A percentile compares a stretch with the other conserved stretches of the same genome.
phyloP scores from a whole-genome alignment of 768 basidiomycete genomes.

The Suillus bovinus region DNA sequence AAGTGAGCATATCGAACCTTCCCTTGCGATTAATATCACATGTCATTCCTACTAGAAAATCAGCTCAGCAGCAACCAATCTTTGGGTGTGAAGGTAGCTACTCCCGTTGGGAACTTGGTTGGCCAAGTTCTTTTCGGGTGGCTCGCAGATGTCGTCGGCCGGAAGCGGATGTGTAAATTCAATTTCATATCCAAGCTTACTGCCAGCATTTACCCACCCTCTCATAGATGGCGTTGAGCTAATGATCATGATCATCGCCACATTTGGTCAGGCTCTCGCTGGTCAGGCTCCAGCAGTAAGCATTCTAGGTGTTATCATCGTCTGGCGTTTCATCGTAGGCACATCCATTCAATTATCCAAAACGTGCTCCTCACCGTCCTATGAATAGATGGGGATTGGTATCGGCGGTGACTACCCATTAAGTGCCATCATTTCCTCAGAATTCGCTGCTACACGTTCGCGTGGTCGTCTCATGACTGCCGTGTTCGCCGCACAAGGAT shows the following conservation, averaged over 20 bases:
- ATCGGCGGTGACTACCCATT: conserved; percentile 92
- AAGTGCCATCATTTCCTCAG: conserved; percentile 83
- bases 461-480: conserved; percentile 89
- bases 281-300: conserved; percentile 64
- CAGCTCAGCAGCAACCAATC: conserved; percentile 56
- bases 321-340: conserved; percentile 78
- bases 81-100: conserved; percentile 76
- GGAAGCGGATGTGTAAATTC: conserved; percentile 78
- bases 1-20: conserved; percentile 5
- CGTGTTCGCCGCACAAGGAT: conserved; percentile 85
- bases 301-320: conserved; percentile 75
- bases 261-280: conserved; percentile 78
- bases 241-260: conserved; percentile 79
- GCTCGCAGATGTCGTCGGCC: conserved; percentile 75
- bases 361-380: background rate
- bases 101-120: conserved; percentile 72
- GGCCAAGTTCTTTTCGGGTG: conserved; percentile 81
- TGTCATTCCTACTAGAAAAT: conserved; percentile 13
- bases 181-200: background rate
- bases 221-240: conserved; percentile 50
- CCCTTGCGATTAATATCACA: background rate
- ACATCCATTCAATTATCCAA: background rate
- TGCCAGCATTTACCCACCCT: background rate
- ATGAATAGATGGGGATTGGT: conserved; percentile 66
- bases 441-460: conserved; percentile 76